Evolutionary conservation across 169 alveolate genomes (phyloP), one percentile per base, ranked within the genome.

Genomic region (Cytauxzoon felis): DNA sequence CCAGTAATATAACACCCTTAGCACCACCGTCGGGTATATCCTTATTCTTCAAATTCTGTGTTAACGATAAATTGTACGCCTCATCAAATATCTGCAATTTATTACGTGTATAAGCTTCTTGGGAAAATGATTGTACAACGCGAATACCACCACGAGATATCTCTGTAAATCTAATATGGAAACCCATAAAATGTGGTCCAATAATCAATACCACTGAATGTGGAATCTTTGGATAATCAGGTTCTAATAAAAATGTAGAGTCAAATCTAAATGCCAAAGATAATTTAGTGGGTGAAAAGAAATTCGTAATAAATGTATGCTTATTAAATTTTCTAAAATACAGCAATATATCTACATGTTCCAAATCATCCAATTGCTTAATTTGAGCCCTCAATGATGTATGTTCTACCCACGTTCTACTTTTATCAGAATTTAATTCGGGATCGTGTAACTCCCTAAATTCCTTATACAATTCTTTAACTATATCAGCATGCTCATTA

Each of bases 21-120:
- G 88, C 67, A 1, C 94, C 94, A 4, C 94, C 94, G 54, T 89
- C 94, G 0, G 94, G 90, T 0, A 89, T 82, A 48, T 89, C 94
- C 45, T 89, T 89, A 63, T 89, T 89, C 69, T 89, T 89, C 43
- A 81, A 71, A 56, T 88, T 87, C 53, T 89, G 94, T 3, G 94
- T 89, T 61, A 59, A 70, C 11, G 91, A 81, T 32, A 89, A 80
- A 54, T 87, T 89, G 68, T 87, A 89, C 29, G 89, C 91, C 81
- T 89, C 94, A 47, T 87, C 94, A 64, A 89, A 80, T 2, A 85
- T 66, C 58, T 81, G 81, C 42, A 78, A 49, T 40, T 65, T 70
- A 54, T 89, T 89, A 40, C 86, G 51, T 61, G 82, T 80, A 75
- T 87, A 89, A 4, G 88, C 84, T 40, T 71, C 87, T 54, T 65